Evolutionary conservation across 805 yeast genomes (phyloP).

Genomic region (Saccharomycopsis sp.): DNA sequence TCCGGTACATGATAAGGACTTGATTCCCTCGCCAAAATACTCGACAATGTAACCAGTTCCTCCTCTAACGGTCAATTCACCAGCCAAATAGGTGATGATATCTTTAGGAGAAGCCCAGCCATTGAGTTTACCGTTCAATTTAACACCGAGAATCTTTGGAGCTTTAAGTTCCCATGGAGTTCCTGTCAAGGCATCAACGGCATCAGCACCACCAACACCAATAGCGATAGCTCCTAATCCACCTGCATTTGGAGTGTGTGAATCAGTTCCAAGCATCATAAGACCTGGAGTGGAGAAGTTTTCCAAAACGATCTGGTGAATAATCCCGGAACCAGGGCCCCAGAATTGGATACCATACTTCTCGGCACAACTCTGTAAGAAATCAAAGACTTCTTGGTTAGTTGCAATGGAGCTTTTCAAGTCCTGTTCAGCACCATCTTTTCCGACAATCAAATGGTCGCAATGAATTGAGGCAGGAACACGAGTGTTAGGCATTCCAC

Average conservation of each 20-base stretch:
- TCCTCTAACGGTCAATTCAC: slow-evolving; percentile 89
- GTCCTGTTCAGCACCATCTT: slow-evolving; percentile 84
- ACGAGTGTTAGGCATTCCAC: slow-evolving; percentile 78
- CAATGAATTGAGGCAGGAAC: slow-evolving; percentile 97
- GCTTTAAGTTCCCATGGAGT: slow-evolving; percentile 99
- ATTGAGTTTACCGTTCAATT: slow-evolving; percentile 77
- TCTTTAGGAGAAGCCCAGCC: slow-evolving; percentile 99
- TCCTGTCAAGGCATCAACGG: slow-evolving; percentile 95
- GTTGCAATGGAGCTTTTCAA: slow-evolving; percentile 72
- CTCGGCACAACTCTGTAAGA: slow-evolving; percentile 85
- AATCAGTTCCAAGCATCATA: slow-evolving; percentile 96
- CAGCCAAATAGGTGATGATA: slow-evolving; percentile 88
- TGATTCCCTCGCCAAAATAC: slow-evolving; percentile 94
- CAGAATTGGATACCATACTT: slow-evolving; percentile 97
- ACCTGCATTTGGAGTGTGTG: slow-evolving; percentile 99
- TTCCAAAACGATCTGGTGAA: slow-evolving; percentile 95
- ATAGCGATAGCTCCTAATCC: slow-evolving; percentile 98
- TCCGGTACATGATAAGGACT: slow-evolving; percentile 88
- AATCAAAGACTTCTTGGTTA: slow-evolving; percentile 93
- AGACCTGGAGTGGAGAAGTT: slow-evolving; percentile 96
- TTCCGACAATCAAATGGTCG: slow-evolving; percentile 96
- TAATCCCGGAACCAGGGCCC: slow-evolving; percentile 99
- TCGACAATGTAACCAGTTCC: slow-evolving; percentile 97
- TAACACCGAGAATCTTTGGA: slow-evolving; percentile 90
- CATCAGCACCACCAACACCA: slow-evolving; percentile 99